Base-by-base conservation (phyloP, 441 rosid genomes). In the Euphorbia schlechtendalii region DNA sequence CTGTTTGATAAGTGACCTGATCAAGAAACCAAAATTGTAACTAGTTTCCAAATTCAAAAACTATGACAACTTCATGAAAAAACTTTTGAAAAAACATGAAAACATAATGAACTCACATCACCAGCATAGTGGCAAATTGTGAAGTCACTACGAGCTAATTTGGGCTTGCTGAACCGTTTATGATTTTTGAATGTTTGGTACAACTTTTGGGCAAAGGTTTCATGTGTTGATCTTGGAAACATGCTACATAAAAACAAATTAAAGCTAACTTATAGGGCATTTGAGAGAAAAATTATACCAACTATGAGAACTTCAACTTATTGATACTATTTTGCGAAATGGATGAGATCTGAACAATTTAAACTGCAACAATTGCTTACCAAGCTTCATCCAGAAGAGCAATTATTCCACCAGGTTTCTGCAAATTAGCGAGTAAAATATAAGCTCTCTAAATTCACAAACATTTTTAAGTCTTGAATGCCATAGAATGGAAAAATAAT, bases 331-430 rank as follows among this genome's bases (percentile, higher is more conserved):
- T 2, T 34, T 34, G 8, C 6, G 40, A 34, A 65, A 65, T 13
- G 56, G 36, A 65, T 61, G 34, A 48, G 54, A 69, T 61, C 24
- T 48, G 55, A 45, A 56, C 13, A 68, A 28, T 18, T 27, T 66
- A 36, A 11, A 58, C 66, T 65, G 74, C 40, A 17, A 27, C 17
- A 41, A 48, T 41, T 59, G 80, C 97, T 83, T 76, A 95, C 99
- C 99, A 95, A 73, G 99, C 99, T 83, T 95, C 98, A 81, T 95
- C 98, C 65, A 95, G 86, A 73, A 95, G 95, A 72, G 99, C 93
- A 69, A 95, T 88, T 65, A 95, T 92, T 70, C 99, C 99, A 83
- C 98, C 98, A 52, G 99, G 99, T 84, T 92, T 95, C 99, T 95
- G 97, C 59, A 85, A 79, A 71, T 73, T 32, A 45, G 63, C 12